Conservation (phyloP, 2,329 filamentous ascomycete genomes). For the Fonsecaea pugnacius region DNA sequence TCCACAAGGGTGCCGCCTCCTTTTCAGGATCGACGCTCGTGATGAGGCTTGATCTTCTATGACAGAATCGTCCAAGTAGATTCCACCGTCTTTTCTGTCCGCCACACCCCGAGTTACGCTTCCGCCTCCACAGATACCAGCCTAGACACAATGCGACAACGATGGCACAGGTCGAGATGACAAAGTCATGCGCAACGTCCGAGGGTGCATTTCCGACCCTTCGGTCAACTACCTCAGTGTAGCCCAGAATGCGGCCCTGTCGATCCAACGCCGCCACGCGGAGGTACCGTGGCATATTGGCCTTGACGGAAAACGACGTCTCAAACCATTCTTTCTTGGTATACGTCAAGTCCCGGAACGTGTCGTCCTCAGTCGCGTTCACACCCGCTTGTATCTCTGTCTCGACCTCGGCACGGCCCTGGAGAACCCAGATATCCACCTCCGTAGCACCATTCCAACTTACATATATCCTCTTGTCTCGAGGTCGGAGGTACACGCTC, state of each 20-base stretch:
- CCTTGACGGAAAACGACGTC: background rate
- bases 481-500: conserved; percentile 1
- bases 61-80: background rate
- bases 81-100: background rate
- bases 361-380: background rate
- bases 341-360: background rate
- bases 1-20: background rate
- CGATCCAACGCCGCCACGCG: conserved; percentile 14
- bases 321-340: conserved; percentile 9
- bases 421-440: conserved; percentile 33
- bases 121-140: background rate
- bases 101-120: background rate
- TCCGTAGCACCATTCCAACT: conserved; percentile 56
- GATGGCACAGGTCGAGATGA: background rate
- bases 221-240: conserved; percentile 3
- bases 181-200: background rate
- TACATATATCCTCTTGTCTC: conserved; percentile 32
- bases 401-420: background rate
- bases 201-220: conserved; percentile 1
- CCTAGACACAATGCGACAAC: background rate
- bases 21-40: background rate
- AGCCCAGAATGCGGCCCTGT: conserved; percentile 2
- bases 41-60: background rate
- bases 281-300: conserved; percentile 1
- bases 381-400: background rate